These are phyloP conservation scores for Dryadomyces quercivorus DNA, from an alignment of 2,329 filamentous ascomycete genomes.

Conservation along the genomic window DNA sequence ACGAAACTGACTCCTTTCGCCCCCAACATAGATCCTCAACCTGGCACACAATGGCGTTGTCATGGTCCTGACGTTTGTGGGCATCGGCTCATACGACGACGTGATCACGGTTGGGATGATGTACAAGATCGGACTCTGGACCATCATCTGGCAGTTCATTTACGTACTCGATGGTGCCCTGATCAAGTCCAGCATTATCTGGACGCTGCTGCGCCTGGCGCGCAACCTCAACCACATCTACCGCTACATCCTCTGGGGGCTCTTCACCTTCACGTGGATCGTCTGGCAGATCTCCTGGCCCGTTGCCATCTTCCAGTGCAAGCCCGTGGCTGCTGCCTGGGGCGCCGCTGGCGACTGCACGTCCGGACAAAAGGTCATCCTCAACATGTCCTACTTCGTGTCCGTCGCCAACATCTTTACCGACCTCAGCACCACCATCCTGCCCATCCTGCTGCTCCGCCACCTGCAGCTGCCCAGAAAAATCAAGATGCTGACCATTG, in stretches of 20 bases:
- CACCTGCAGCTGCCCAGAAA: constrained; percentile 14
- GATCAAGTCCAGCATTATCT: constrained; percentile 18
- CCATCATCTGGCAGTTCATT: constrained; percentile 3
- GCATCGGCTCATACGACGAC: constrained; percentile 2
- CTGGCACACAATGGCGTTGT: background rate
- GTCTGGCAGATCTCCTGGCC: constrained; percentile 11
- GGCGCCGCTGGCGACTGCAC: constrained; percentile 11
- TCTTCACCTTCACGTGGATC: constrained; percentile 11
- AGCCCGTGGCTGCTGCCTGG: constrained; percentile 1
- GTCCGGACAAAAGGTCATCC: constrained; percentile 7
- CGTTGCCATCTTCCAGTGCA: constrained; percentile 14
- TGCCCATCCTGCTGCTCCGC: constrained; percentile 17
- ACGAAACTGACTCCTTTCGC: background rate
- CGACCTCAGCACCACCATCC: constrained; percentile 15
- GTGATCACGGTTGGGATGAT: background rate
- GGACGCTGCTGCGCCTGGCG: constrained; percentile 17
- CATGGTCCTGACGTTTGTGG: background rate
- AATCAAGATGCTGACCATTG: background rate
- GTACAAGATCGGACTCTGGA: background rate
- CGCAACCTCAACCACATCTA: background rate
- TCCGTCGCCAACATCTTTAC: constrained; percentile 19
- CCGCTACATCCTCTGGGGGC: constrained; percentile 8
- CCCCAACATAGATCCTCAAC: background rate
- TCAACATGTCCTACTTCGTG: constrained; percentile 16
- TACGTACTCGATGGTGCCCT: constrained; percentile 2